Conservation (phyloP, 192 early-diverging fungal genomes). For the Chytriomyces hyalinus region DNA sequence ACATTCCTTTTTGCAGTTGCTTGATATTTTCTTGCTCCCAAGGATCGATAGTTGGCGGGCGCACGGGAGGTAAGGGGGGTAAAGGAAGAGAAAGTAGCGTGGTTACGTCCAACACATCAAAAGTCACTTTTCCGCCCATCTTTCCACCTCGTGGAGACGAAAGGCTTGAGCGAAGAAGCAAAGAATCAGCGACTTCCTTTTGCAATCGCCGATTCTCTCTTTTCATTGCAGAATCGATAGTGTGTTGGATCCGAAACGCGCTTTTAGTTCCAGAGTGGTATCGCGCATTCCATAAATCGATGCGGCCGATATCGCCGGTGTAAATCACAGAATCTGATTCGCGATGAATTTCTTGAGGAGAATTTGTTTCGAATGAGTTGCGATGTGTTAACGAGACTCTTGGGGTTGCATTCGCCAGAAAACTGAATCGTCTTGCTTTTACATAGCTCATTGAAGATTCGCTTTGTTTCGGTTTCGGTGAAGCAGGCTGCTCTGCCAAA, state of each 20-base stretch:
- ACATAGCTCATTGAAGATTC: too few species aligned
- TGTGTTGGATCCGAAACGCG: slow-evolving; percentile 22
- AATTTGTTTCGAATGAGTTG: neutral
- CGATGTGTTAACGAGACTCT: neutral
- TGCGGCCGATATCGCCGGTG: slow-evolving; percentile 14
- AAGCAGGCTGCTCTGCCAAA: too few species aligned
- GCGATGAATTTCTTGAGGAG: neutral
- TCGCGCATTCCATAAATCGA: slow-evolving; percentile 28
- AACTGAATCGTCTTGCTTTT: neutral
- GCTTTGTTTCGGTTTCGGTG: too few species aligned
- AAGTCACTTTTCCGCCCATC: slow-evolving; percentile 11
- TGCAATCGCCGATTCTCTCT: neutral
- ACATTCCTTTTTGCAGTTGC: too few species aligned
- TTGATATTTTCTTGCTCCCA: neutral
- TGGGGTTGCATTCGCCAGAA: neutral
- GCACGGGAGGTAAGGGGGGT: slow-evolving; percentile 15
- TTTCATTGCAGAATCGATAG: neutral
- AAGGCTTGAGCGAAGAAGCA: neutral
- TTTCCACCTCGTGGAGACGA: neutral
- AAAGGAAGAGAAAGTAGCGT: slow-evolving; percentile 23
- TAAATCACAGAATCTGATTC: slow-evolving; percentile 3
- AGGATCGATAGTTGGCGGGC: slow-evolving; percentile 18
- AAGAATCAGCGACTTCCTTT: slow-evolving; percentile 6
- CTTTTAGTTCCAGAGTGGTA: slow-evolving; percentile 23
- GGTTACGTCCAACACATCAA: slow-evolving; percentile 27